phyloP scores from a whole-genome alignment of 352 stramenopile species.

The Globisporangium radiosum region DNA sequence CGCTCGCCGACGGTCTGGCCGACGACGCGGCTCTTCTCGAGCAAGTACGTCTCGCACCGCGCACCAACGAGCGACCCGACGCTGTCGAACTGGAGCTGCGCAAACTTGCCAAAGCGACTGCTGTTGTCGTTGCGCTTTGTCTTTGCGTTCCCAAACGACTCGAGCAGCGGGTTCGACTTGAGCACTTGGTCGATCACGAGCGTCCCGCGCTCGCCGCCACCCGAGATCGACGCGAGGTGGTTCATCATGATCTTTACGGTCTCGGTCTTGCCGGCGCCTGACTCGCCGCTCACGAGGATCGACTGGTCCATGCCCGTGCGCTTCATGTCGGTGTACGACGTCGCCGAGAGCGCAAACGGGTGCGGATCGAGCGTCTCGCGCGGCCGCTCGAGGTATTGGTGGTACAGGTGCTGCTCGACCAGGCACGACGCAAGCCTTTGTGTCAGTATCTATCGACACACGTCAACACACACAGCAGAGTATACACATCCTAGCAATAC shows the following conservation, averaged over 20 bases:
- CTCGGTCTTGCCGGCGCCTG: conserved; percentile 89
- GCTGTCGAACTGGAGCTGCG: conserved; percentile 69
- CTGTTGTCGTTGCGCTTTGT: conserved; percentile 84
- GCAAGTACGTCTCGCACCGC: conserved; percentile 89
- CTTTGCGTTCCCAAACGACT: conserved; percentile 79
- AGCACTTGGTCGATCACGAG: conserved; percentile 77
- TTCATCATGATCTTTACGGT: conserved; percentile 91
- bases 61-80: conserved; percentile 57
- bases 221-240: conserved; percentile 71
- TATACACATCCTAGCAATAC: neutral
- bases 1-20: conserved; percentile 87
- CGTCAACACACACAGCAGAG: neutral
- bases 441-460: neutral
- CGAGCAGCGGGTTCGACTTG: conserved; percentile 67
- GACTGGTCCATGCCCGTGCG: conserved; percentile 69
- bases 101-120: conserved; percentile 76
- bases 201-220: conserved; percentile 53
- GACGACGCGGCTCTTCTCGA: conserved; percentile 95
- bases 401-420: conserved; percentile 35
- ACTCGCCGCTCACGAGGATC: conserved; percentile 84
- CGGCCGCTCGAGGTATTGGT: conserved; percentile 49
- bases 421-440: neutral
- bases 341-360: conserved; percentile 64
- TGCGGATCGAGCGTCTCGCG: conserved; percentile 54
- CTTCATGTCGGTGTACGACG: conserved; percentile 71